Evolutionary conservation across 2,329 filamentous ascomycete genomes (phyloP).

Genomic region (Colletotrichum cereale): DNA sequence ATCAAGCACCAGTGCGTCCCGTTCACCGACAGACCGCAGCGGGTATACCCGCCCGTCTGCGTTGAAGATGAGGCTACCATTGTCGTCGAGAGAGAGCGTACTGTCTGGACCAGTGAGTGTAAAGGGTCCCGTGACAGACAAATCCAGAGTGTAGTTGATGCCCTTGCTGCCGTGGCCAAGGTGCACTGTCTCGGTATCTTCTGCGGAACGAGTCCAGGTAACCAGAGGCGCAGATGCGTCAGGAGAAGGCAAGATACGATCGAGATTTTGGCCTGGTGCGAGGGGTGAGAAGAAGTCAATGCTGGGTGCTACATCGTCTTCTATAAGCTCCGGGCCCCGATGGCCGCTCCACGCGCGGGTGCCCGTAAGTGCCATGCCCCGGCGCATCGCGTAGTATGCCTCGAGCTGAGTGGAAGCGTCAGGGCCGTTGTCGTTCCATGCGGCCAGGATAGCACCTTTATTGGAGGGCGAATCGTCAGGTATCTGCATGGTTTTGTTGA

Average conservation of each 20-base stretch:
- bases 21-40: constrained; percentile 57
- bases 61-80: constrained; percentile 11
- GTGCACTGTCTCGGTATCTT: constrained; percentile 19
- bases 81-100: not conserved
- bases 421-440: constrained; percentile 63
- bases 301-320: constrained; percentile 46
- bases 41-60: constrained; percentile 58
- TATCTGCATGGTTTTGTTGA: constrained; percentile 56
- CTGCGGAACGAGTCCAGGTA: constrained; percentile 48
- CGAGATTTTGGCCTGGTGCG: constrained; percentile 59
- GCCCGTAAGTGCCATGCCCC: constrained; percentile 58
- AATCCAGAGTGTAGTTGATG: constrained; percentile 57
- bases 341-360: constrained; percentile 55
- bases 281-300: constrained; percentile 53
- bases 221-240: constrained; percentile 43
- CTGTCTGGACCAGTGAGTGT: constrained; percentile 17
- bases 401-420: constrained; percentile 62
- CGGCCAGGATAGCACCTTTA: constrained; percentile 55
- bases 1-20: constrained; percentile 62
- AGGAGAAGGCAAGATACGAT: constrained; percentile 47
- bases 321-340: constrained; percentile 50
- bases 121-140: constrained; percentile 44
- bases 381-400: constrained; percentile 60
- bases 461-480: constrained; percentile 46
- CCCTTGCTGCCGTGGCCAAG: constrained; percentile 57